These are phyloP conservation scores for Pestalotiopsis sp. DNA, from an alignment of 2,329 filamentous ascomycete genomes.

Conservation along the genomic window DNA sequence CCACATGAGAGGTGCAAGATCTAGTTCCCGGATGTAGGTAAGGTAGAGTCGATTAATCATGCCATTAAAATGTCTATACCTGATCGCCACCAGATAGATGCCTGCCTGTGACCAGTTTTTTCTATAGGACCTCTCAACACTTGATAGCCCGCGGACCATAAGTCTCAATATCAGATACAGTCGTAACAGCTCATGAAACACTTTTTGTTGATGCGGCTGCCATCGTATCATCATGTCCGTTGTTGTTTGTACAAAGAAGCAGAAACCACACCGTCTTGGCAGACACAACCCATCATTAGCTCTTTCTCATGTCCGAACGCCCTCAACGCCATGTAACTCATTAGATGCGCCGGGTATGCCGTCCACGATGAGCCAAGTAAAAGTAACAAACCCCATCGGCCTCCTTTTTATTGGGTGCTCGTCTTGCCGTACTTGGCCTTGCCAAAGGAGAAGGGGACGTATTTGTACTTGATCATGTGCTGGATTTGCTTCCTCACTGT, in stretches of 20 bases:
- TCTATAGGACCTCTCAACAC: constrained; percentile 11
- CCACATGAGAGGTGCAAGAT: neutral
- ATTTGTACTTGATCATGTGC: constrained; percentile 99
- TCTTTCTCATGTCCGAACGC: neutral
- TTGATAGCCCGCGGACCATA: constrained; percentile 9
- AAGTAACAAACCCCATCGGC: neutral
- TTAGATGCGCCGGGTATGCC: neutral
- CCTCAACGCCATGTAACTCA: neutral
- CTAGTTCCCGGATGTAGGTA: neutral
- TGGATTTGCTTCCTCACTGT: constrained; percentile 98
- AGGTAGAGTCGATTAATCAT: neutral
- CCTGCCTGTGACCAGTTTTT: constrained; percentile 6
- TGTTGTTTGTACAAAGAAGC: constrained; percentile 11
- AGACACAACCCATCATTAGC: neutral
- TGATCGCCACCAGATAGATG: constrained; percentile 8
- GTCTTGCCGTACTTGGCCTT: constrained; percentile 79
- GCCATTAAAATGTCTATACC: constrained; percentile 14
- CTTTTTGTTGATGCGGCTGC: neutral
- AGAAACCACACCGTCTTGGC: neutral
- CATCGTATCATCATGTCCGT: neutral
- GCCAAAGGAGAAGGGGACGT: constrained; percentile 90
- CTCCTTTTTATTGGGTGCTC: constrained; percentile 43
- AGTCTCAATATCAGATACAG: neutral
- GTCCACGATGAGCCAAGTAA: neutral
- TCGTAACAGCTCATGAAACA: constrained; percentile 2